Evolutionary conservation across 1,284 basidiomycete species (phyloP), one percentile per base, ranked within the genome.

Genomic region (Cerioporus squamosus): DNA sequence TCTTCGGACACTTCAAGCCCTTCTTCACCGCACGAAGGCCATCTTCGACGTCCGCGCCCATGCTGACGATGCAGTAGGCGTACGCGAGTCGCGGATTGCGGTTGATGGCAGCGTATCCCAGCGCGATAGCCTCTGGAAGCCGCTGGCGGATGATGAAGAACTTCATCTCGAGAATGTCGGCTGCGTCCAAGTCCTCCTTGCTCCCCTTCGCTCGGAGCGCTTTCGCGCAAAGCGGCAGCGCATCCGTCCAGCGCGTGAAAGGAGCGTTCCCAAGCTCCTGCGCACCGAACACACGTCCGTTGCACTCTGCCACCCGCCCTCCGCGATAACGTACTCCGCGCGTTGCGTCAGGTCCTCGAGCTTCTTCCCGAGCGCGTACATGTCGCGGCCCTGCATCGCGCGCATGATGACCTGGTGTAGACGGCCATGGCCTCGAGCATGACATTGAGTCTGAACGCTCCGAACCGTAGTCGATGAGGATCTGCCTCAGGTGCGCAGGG

Each of bases 121-220:
- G 63, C 7, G 69, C 68, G 26, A 80, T 71, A 0, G 82, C 83
- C 15, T 84, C 78, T 0, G 74, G 65, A 17, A 80, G 70, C 9
- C 77, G 75, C 14, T 73, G 69, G 40, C 72, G 73, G 67, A 81
- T 77, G 66, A 87, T 79, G 46, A 72, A 62, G 65, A 73, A 82
- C 66, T 87, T 87, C 73, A 86, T 79, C 24, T 87, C 83, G 22
- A 88, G 64, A 52, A 87, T 81, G 64, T 87, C 84, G 0, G 85
- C 86, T 7, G 74, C 63, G 61, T 86, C 82, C 15, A 68, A 64
- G 58, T 85, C 80, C 1, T 61, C 60, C 0, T 73, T 60, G 9
- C 67, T 72, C 6, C 75, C 75, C 50, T 69, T 74, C 14, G 65
- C 71, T 10, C 83, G 79, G 47, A 87, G 75, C 5, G 79, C 83